phyloP scores from a whole-genome alignment of 495 filamentous ascomycete genomes.

The Talaromyces thailandensis region DNA sequence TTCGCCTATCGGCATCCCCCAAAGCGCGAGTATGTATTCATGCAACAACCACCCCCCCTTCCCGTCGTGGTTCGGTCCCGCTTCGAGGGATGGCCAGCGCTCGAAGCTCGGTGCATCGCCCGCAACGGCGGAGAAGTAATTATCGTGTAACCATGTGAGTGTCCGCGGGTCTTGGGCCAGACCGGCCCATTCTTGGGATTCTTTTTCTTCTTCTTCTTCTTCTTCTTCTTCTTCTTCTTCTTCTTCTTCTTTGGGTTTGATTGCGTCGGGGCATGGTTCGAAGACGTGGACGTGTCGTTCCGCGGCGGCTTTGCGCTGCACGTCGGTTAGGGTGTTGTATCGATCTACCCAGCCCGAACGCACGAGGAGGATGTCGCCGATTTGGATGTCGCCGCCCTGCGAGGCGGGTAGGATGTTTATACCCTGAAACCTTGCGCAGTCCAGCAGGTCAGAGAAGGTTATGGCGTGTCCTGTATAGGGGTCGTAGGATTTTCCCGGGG shows the following conservation, averaged over 20 bases:
- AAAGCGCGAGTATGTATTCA: slow-evolving; percentile 53
- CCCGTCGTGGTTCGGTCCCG: neutral
- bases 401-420: slow-evolving; percentile 30
- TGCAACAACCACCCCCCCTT: slow-evolving; percentile 36
- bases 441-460: slow-evolving; percentile 44
- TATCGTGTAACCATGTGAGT: slow-evolving; percentile 57
- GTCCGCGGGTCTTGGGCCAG: slow-evolving; percentile 47
- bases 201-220: no score
- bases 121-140: slow-evolving; percentile 54
- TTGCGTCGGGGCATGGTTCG: neutral
- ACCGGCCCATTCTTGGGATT: slow-evolving; percentile 36
- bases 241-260: no score
- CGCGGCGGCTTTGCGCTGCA: slow-evolving; percentile 30
- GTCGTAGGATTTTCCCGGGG: slow-evolving; percentile 25
- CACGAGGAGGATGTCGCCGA: slow-evolving; percentile 60
- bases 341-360: slow-evolving; percentile 55
- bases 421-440: slow-evolving; percentile 43
- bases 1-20: slow-evolving; percentile 54
- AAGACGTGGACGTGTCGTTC: slow-evolving; percentile 10
- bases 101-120: slow-evolving; percentile 56
- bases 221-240: no score
- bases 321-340: slow-evolving; percentile 19
- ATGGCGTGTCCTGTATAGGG: slow-evolving; percentile 54
- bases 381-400: slow-evolving; percentile 51
- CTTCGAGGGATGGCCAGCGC: slow-evolving; percentile 45